Conservation (phyloP, 768 basidiomycete species). For the Heimioporus sp. region DNA sequence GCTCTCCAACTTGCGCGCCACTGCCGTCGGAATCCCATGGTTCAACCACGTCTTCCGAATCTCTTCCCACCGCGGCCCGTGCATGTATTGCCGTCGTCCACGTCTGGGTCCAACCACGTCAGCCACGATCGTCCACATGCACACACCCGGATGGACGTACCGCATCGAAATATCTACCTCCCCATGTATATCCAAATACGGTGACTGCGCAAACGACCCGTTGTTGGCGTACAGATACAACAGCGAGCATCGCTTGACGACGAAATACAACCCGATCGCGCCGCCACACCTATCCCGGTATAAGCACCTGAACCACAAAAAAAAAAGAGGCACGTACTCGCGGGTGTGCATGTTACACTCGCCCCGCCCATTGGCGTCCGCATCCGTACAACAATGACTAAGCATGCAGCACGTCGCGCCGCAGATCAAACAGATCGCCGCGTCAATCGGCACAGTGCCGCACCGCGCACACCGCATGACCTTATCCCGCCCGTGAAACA, state of each 20-base stretch:
- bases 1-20: constrained; percentile 86
- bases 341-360: constrained; percentile 96
- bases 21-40: constrained; percentile 85
- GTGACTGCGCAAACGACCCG: constrained; percentile 85
- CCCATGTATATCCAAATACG: constrained; percentile 92
- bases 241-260: constrained; percentile 88
- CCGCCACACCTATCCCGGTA: constrained; percentile 73
- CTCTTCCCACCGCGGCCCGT: constrained; percentile 86
- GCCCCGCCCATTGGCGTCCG: constrained; percentile 55
- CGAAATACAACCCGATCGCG: constrained; percentile 83
- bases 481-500: constrained; percentile 76
- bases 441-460: constrained; percentile 74
- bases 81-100: constrained; percentile 85
- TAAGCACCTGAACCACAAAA: not conserved
- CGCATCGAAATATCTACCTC: constrained; percentile 92
- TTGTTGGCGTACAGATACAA: constrained; percentile 85
- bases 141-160: constrained; percentile 39
- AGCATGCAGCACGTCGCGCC: constrained; percentile 87
- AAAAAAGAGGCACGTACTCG: constrained; percentile 51
- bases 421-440: constrained; percentile 90
- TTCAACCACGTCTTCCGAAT: constrained; percentile 87
- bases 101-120: constrained; percentile 50
- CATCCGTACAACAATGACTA: constrained; percentile 86
- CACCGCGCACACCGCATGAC: constrained; percentile 75
- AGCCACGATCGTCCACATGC: not conserved